A percentile compares a stretch with the other conserved stretches of the same genome.
phyloP scores from a whole-genome alignment of 2,329 filamentous ascomycete species.

The Pyrenochaeta sp. region DNA sequence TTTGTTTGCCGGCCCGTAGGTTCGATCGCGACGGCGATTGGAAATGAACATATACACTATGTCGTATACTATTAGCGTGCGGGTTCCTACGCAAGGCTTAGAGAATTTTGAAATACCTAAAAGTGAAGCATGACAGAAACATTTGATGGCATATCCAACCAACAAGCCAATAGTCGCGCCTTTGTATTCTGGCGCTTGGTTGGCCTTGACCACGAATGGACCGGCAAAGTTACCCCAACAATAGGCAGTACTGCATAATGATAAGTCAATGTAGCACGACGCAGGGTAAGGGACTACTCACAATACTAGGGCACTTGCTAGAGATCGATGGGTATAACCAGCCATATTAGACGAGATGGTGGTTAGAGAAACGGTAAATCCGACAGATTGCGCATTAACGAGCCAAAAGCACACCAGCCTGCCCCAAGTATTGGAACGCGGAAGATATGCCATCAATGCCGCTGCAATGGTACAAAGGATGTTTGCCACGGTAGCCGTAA shows the following conservation, averaged over 20 bases:
- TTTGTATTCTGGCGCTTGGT: constrained; percentile 44
- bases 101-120: background rate
- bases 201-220: constrained; percentile 49
- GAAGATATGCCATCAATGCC: constrained; percentile 47
- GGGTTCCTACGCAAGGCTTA: too few relatives aligned
- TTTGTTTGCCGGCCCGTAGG: constrained; percentile 28
- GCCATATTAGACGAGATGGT: constrained; percentile 51
- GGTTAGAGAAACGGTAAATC: constrained; percentile 48
- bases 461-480: constrained; percentile 48
- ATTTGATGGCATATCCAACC: background rate
- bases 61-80: too few relatives aligned
- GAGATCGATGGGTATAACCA: constrained; percentile 47
- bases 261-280: too few relatives aligned
- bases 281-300: background rate
- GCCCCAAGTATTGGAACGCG: constrained; percentile 46
- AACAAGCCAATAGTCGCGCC: constrained; percentile 7
- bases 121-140: background rate
- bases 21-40: background rate
- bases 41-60: constrained; percentile 16
- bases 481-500: constrained; percentile 29
- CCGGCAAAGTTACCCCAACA: constrained; percentile 53
- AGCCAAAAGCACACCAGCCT: constrained; percentile 51
- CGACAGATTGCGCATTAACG: constrained; percentile 49
- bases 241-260: constrained; percentile 39
- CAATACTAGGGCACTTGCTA: constrained; percentile 49